phyloP scores from a whole-genome alignment of 352 stramenopile genomes.

The Pilasporangium apinafurcum region DNA sequence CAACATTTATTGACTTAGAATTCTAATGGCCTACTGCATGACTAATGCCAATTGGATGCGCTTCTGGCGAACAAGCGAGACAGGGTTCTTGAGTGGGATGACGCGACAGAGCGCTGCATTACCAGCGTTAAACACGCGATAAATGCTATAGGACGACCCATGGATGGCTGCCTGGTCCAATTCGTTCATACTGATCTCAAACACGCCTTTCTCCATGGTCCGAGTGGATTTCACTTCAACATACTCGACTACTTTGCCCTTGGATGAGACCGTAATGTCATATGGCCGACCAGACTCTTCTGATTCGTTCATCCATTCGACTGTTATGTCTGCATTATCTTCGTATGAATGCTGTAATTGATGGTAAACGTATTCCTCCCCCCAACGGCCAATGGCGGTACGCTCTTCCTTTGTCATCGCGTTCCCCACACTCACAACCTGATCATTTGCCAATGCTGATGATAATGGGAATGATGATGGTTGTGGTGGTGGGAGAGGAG shows the following conservation, averaged over 20 bases:
- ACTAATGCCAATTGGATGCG: constrained; percentile 76
- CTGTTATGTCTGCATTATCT: constrained; percentile 16
- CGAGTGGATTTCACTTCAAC: constrained; percentile 84
- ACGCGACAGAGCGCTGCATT: constrained; percentile 64
- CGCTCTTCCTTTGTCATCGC: constrained; percentile 71
- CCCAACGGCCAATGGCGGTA: constrained; percentile 73
- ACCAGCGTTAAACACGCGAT: constrained; percentile 81
- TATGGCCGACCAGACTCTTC: constrained; percentile 82
- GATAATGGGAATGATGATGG: background rate
- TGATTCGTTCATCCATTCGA: constrained; percentile 73
- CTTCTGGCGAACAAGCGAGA: constrained; percentile 73
- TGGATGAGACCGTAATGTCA: constrained; percentile 56
- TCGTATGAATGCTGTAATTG: constrained; percentile 48
- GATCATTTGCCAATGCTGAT: background rate
- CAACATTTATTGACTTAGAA: too few relatives aligned
- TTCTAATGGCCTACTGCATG: too few relatives aligned
- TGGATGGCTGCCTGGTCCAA: constrained; percentile 74
- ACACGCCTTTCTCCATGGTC: constrained; percentile 83
- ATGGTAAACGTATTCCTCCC: constrained; percentile 78
- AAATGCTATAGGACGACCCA: constrained; percentile 78
- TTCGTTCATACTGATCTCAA: constrained; percentile 89
- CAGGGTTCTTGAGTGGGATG: constrained; percentile 80
- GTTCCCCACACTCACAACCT: constrained; percentile 26
- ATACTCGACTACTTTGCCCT: constrained; percentile 60
- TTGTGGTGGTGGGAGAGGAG: background rate